phyloP scores from a whole-genome alignment of 306 rosid species.

The Cucurbita moschata region DNA sequence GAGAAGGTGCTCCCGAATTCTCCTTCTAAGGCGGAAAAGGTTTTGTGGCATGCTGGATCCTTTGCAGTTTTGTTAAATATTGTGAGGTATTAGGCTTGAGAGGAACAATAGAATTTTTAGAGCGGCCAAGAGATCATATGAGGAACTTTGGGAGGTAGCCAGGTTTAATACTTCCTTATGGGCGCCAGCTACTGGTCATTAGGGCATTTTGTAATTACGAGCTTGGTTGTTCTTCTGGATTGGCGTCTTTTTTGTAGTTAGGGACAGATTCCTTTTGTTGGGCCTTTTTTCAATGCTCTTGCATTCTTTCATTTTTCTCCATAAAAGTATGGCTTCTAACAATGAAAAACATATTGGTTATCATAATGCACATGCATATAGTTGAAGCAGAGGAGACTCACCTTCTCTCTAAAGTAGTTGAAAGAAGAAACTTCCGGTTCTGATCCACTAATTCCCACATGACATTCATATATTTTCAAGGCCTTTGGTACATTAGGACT shows the following conservation, averaged over 20 bases:
- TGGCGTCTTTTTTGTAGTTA: neutral
- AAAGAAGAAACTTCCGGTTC: conserved; percentile 74
- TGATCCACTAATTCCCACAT: conserved; percentile 93
- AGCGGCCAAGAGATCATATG: too few relatives aligned
- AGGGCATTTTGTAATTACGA: neutral
- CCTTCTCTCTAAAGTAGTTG: conserved; percentile 58
- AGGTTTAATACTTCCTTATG: neutral
- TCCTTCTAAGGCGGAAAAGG: too few relatives aligned
- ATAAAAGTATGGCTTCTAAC: neutral
- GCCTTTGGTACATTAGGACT: conserved; percentile 56
- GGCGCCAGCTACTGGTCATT: neutral
- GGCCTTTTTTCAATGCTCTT: neutral
- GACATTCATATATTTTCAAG: conserved; percentile 84
- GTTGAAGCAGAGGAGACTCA: neutral
- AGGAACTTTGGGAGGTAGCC: neutral
- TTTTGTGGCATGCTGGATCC: too few relatives aligned
- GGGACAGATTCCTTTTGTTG: neutral
- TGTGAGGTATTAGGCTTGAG: too few relatives aligned
- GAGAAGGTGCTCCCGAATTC: too few relatives aligned
- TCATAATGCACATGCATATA: neutral
- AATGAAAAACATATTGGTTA: neutral
- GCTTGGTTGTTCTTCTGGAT: neutral
- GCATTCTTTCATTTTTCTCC: neutral
- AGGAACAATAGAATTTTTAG: too few relatives aligned
- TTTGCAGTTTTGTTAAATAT: too few relatives aligned